These are phyloP conservation scores for Aspergillus glaucus DNA, from an alignment of 2,329 filamentous ascomycete species.

Conservation along the genomic window DNA sequence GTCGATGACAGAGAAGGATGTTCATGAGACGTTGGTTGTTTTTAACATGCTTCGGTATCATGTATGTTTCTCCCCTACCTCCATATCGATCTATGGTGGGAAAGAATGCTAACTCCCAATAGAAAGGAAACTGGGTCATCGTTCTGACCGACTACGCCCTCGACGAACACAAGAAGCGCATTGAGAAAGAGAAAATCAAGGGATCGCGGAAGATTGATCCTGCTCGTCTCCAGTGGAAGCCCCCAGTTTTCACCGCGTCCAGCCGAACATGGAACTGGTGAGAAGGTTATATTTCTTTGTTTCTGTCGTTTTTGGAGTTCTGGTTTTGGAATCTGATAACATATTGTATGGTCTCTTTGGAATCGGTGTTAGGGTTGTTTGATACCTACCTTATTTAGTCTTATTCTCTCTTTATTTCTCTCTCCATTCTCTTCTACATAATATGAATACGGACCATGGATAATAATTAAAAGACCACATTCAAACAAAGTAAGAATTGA, in stretches of 20 bases:
- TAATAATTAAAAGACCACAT: too few relatives aligned
- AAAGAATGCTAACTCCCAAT: constrained; percentile 10
- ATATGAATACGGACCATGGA: too few relatives aligned
- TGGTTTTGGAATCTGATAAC: neutral
- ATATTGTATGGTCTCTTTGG: neutral
- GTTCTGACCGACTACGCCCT: constrained; percentile 82
- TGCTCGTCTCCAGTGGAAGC: constrained; percentile 82
- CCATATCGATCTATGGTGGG: neutral
- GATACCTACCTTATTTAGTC: neutral
- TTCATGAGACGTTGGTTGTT: constrained; percentile 88
- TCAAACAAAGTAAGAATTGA: neutral
- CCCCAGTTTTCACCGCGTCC: constrained; percentile 85
- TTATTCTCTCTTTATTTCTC: neutral
- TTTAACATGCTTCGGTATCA: constrained; percentile 93
- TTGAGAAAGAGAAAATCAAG: constrained; percentile 75
- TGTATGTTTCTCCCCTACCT: constrained; percentile 31
- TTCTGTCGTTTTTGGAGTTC: constrained; percentile 1
- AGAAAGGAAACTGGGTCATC: constrained; percentile 91
- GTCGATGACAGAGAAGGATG: constrained; percentile 96
- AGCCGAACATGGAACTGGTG: constrained; percentile 95
- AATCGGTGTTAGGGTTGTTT: neutral
- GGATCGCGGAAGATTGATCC: constrained; percentile 69
- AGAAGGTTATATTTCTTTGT: constrained; percentile 4
- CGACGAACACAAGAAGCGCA: constrained; percentile 59
- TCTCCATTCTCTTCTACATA: neutral